Conservation (phyloP, 2,329 filamentous ascomycete genomes). For the Clonostachys solani region DNA sequence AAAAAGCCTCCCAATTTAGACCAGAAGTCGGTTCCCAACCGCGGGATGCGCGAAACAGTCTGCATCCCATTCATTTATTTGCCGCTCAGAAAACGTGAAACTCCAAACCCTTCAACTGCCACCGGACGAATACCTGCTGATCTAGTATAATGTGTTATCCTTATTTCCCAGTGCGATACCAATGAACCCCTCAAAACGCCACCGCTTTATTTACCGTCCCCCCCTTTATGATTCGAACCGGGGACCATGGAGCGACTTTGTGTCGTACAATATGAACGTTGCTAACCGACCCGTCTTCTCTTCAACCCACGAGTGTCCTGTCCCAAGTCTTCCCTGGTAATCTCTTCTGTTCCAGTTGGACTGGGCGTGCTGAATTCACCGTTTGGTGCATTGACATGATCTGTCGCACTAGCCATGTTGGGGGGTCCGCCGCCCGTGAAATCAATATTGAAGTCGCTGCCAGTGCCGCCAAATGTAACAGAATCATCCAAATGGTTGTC, state of each 20-base stretch:
- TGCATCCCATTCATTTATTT: no score
- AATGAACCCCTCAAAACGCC: no score
- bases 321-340: constrained; percentile 34
- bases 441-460: constrained; percentile 47
- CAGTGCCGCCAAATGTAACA: constrained; percentile 31
- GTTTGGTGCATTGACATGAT: background rate
- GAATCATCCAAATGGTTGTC: constrained; percentile 30
- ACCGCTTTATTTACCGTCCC: no score
- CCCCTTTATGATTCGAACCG: no score
- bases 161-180: no score
- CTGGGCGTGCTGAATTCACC: constrained; percentile 32
- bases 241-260: no score
- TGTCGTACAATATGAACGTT: no score
- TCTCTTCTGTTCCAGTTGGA: constrained; percentile 45
- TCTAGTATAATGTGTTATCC: constrained; percentile 7
- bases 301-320: constrained; percentile 12
- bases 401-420: background rate
- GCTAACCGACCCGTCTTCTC: constrained; percentile 28
- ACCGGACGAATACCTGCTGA: background rate
- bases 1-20: no score
- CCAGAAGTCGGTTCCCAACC: no score
- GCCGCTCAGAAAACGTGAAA: no score
- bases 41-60: no score
- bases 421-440: background rate
- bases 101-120: no score